A percentile compares a stretch with the other conserved stretches of the same genome.
Evolutionary conservation across 768 basidiomycete species (phyloP).

Genomic region (Mycena vitilis): DNA sequence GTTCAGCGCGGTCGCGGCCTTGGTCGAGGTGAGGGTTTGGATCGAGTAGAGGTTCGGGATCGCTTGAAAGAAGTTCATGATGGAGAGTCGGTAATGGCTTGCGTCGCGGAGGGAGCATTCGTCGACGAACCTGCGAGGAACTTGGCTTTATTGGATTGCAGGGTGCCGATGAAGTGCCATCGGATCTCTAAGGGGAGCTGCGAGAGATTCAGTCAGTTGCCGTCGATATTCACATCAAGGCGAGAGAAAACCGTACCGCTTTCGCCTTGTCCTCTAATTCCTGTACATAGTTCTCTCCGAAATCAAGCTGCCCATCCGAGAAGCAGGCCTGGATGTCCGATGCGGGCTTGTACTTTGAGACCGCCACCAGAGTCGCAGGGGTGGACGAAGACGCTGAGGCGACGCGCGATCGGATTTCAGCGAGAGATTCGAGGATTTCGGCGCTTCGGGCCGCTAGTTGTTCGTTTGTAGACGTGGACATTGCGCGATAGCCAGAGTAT

Average conservation of each 20-base stretch:
- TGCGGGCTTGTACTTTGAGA: constrained; percentile 93
- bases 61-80: constrained; percentile 53
- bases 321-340: constrained; percentile 89
- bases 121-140: constrained; percentile 75
- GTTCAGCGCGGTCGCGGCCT: constrained; percentile 84
- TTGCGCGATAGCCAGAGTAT: not conserved
- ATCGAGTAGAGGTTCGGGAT: constrained; percentile 90
- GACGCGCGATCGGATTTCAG: constrained; percentile 65
- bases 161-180: constrained; percentile 97
- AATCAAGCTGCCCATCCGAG: constrained; percentile 85
- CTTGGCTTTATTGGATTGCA: constrained; percentile 96
- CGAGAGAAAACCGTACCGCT: constrained; percentile 56
- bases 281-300: constrained; percentile 98
- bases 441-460: constrained; percentile 45
- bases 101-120: not conserved
- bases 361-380: constrained; percentile 74
- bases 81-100: not conserved
- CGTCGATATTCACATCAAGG: not conserved
- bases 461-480: constrained; percentile 16
- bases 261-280: constrained; percentile 90
- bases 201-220: not conserved
- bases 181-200: constrained; percentile 90
- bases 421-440: constrained; percentile 66
- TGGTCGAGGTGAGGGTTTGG: constrained; percentile 87
- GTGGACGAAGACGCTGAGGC: constrained; percentile 30